Evolutionary conservation across 1,284 basidiomycete species (phyloP), one percentile per base, ranked within the genome.

Genomic region (Moesziomyces sp.): DNA sequence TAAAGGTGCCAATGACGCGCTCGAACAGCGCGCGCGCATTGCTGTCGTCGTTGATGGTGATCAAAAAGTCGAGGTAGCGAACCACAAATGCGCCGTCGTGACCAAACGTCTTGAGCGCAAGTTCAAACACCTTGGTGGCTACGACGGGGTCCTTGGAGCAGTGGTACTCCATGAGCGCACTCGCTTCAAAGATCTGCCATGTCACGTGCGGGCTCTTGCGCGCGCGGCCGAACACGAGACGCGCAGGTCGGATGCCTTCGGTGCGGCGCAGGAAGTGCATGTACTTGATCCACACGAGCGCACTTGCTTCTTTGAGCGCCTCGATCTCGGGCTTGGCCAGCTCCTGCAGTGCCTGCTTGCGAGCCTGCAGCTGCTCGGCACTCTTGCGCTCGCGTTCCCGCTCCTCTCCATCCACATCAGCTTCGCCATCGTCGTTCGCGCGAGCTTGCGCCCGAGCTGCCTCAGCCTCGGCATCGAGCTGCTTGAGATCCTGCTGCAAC

Each of bases 21-120:
- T 99, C 96, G 82, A 99, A 98, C 26, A 99, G 86, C 0, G 96
- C 95, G 46, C 96, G 90, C 0, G 95, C 96, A 86, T 99, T 95
- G 82, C 91, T 93, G 79, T 95, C 92, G 85, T 99, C 96, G 83
- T 99, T 98, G 86, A 97, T 89, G 19, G 91, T 91, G 74, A 99
- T 92, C 73, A 99, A 87, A 87, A 97, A 99, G 33, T 91, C 90
- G 44, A 99, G 89, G 86, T 98, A 97, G 56, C 91, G 89, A 60
- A 93, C 86, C 11, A 97, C 93, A 77, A 91, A 97, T 0, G 79
- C 77, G 59, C 78, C 89, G 73, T 97, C 93, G 28, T 91, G 89
- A 5, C 89, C 88, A 83, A 93, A 97, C 6, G 88, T 86, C 82
- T 94, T 93, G 82, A 97, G 86, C n/a, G 94, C 96, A 67, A 93